Base-by-base conservation (phyloP, 352 stramenopile genomes). In the Globisporangium canariense region DNA sequence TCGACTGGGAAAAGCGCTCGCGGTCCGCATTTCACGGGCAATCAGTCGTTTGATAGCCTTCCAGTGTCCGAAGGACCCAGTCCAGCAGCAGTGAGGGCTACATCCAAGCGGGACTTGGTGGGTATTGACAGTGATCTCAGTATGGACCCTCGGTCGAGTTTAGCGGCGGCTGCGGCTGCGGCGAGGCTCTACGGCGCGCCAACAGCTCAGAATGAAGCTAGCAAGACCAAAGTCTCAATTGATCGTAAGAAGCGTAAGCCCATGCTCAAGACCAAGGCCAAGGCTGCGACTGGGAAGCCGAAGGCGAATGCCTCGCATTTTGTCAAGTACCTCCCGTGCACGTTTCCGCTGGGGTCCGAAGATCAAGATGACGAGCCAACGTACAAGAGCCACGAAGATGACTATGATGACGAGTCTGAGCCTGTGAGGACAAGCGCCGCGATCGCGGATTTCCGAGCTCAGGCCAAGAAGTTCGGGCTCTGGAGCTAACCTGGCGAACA, bases 381-480 rank as follows among this genome's bases (percentile, higher is more conserved):
- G 49, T 46, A 10, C 30, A 38, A 58, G 28, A 20, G 28, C 8
- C 8, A 58, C 66, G 30, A 49, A 51, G 43, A 40, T 56, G 20
- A 38, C 41, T 30, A 45, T 38, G 18, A 16, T 3, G 43, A 51
- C 0, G n/a, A 60, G 13, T 43, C n/a, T 25, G 32, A 45, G 51
- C 3, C 30, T 18, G 13, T 51, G 18, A 22, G 20, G 2, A 14
- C 32, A n/a, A 63, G 8, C 11, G 34, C n/a, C 0, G 62, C 53
- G 53, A 71, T 84, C 32, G 66, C 76, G 22, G 74, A 76, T 28
- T 70, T 84, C n/a, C 74, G 74, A 52, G 51, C 58, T 32, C 76
- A 78, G 30, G 74, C 74, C 0, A 79, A 76, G 36, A 66, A 71
- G n/a, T 64, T 84, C 8, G 74, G 76, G 4, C 61, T 84, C 1